phyloP scores from a whole-genome alignment of 306 rosid species.

The Vachellia pachyceras region DNA sequence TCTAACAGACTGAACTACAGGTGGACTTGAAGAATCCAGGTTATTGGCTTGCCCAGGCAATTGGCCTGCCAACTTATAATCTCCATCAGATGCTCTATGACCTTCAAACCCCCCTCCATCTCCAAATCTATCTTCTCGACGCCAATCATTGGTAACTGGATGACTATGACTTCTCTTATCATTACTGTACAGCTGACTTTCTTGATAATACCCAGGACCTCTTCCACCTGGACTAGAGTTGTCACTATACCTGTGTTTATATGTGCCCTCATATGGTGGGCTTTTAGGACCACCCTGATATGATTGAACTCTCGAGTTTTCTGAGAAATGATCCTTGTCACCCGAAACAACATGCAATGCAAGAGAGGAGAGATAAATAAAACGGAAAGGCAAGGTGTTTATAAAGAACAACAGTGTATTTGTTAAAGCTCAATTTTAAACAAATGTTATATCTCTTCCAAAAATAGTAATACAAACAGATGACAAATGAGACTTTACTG shows the following conservation, averaged over 20 bases:
- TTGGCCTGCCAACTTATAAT: constrained; percentile 62
- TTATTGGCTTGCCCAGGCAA: constrained; percentile 79
- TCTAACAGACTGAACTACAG: constrained; percentile 83
- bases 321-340: constrained; percentile 72
- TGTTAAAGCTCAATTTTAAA: constrained; percentile 30
- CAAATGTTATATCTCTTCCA: constrained; percentile 4
- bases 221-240: constrained; percentile 87
- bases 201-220: constrained; percentile 86
- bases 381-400: constrained; percentile 1
- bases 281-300: constrained; percentile 78
- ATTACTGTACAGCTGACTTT: constrained; percentile 65
- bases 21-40: constrained; percentile 68
- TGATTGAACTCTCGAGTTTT: constrained; percentile 60
- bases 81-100: constrained; percentile 68
- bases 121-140: constrained; percentile 81
- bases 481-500: constrained; percentile 44
- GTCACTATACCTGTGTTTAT: constrained; percentile 70
- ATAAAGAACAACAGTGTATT: constrained; percentile 19
- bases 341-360: constrained; percentile 57
- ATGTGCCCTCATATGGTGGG: constrained; percentile 77
- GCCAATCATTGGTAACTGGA: constrained; percentile 84
- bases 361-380: constrained; percentile 25
- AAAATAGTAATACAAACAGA: constrained; percentile 36
- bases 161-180: constrained; percentile 70
- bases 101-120: constrained; percentile 51